A percentile compares a stretch with the other conserved stretches of the same genome.
Evolutionary conservation across 1,139 yeast species (phyloP).

Genomic region (Pichia sp.): DNA sequence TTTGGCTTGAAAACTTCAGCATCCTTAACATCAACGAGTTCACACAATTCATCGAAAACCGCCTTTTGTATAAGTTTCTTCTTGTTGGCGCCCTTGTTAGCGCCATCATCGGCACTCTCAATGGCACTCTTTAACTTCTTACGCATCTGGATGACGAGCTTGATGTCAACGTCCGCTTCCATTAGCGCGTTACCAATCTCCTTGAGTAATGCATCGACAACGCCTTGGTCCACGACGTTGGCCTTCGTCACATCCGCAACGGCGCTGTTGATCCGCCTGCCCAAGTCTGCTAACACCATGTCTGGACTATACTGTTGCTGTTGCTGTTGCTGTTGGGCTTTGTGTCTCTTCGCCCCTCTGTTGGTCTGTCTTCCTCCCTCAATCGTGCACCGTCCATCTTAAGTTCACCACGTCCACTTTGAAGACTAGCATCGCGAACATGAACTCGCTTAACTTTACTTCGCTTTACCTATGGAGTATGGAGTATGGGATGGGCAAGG

Average conservation of each 20-base stretch:
- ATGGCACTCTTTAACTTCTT: constrained; percentile 62
- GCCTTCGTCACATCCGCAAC: constrained; percentile 62
- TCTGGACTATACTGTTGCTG: too few relatives aligned
- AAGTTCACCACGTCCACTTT: too few relatives aligned
- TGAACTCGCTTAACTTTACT: too few relatives aligned
- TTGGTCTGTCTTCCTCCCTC: too few relatives aligned
- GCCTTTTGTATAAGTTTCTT: constrained; percentile 83
- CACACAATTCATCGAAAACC: constrained; percentile 86
- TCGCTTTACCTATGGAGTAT: too few relatives aligned
- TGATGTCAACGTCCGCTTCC: constrained; percentile 88
- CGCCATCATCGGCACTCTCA: constrained; percentile 42
- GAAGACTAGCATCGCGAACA: too few relatives aligned
- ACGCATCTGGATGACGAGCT: constrained; percentile 70
- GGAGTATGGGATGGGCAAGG: too few relatives aligned
- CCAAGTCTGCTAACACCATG: constrained; percentile 95
- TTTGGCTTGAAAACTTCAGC: constrained; percentile 78
- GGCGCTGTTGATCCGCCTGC: constrained; percentile 75
- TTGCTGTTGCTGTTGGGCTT: too few relatives aligned
- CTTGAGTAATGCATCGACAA: constrained; percentile 66
- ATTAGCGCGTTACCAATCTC: constrained; percentile 85
- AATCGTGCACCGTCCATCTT: too few relatives aligned
- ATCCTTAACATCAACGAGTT: constrained; percentile 60
- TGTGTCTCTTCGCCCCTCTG: too few relatives aligned
- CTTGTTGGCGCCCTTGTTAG: constrained; percentile 44
- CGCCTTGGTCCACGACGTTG: constrained; percentile 50